Percentiles rank a stretch among this genome's conserved stretches.
These are phyloP conservation scores for Aspergillus egyptiacus DNA, from an alignment of 495 filamentous ascomycete genomes.

Conservation along the genomic window DNA sequence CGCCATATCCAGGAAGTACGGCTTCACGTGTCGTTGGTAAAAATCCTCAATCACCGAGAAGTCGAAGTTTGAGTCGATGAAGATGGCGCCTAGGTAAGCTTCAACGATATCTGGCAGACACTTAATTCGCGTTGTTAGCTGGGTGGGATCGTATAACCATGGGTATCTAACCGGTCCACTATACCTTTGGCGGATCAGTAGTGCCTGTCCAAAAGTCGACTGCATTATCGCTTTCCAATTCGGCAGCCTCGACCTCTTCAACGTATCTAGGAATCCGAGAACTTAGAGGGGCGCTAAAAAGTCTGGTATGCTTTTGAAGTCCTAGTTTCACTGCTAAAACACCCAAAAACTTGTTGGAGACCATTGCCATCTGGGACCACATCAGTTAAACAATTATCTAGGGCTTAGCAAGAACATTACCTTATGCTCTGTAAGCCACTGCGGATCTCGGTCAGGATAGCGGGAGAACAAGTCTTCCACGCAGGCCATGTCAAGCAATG, in stretches of 20 bases:
- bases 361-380: constrained; percentile 99
- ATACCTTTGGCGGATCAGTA: constrained; percentile 66
- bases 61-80: constrained; percentile 83
- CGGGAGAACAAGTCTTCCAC: constrained; percentile 72
- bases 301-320: constrained; percentile 68
- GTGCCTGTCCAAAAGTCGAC: constrained; percentile 73
- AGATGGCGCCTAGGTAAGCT: constrained; percentile 82
- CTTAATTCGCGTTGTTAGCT: constrained; percentile 31
- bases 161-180: not conserved
- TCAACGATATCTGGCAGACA: constrained; percentile 85
- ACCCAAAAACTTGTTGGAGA: constrained; percentile 91
- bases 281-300: constrained; percentile 53
- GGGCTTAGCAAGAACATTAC: no score
- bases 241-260: constrained; percentile 54
- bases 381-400: no score
- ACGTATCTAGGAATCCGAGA: constrained; percentile 65
- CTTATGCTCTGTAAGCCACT: constrained; percentile 98
- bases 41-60: constrained; percentile 68
- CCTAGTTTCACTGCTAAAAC: constrained; percentile 69
- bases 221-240: constrained; percentile 46
- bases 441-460: constrained; percentile 76
- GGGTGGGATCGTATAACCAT: not conserved
- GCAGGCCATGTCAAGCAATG: constrained; percentile 82
- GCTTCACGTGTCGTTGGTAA: constrained; percentile 63
- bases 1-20: constrained; percentile 82